Conservation (phyloP, 1,284 basidiomycete species). For the Trametes hirsuta region DNA sequence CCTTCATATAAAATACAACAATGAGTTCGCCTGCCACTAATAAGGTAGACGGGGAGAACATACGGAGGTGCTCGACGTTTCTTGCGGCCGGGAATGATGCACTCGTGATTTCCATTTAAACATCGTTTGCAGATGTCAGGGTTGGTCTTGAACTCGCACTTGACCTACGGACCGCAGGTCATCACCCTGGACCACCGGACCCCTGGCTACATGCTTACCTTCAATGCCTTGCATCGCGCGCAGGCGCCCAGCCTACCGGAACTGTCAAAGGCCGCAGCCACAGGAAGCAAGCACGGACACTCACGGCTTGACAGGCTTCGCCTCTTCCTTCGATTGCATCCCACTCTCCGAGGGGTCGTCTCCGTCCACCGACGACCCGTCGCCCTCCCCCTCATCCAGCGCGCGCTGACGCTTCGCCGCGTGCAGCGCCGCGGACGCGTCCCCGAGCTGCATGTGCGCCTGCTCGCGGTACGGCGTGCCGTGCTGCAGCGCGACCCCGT, state of each 20-base stretch:
- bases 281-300: constrained; percentile 26
- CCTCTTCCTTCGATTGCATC: constrained; percentile 35
- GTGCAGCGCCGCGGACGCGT: constrained; percentile 16
- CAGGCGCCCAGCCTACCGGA: constrained; percentile 52
- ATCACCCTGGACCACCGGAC: background rate
- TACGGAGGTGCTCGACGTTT: constrained; percentile 77
- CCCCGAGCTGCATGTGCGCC: constrained; percentile 12
- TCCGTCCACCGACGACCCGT: constrained; percentile 29
- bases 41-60: constrained; percentile 3
- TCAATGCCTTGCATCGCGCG: constrained; percentile 73
- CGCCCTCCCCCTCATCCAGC: constrained; percentile 48
- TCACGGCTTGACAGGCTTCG: constrained; percentile 49
- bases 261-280: constrained; percentile 1
- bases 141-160: constrained; percentile 70
- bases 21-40: background rate
- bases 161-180: constrained; percentile 45
- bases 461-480: constrained; percentile 19
- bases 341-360: constrained; percentile 35
- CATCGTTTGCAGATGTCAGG: constrained; percentile 74
- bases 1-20: constrained; percentile 30
- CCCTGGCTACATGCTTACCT: constrained; percentile 42
- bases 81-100: constrained; percentile 75
- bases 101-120: constrained; percentile 65
- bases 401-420: constrained; percentile 42
- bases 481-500: constrained; percentile 13